Conservation (phyloP, 2,329 filamentous ascomycete species). For the Leptographium flavum region DNA sequence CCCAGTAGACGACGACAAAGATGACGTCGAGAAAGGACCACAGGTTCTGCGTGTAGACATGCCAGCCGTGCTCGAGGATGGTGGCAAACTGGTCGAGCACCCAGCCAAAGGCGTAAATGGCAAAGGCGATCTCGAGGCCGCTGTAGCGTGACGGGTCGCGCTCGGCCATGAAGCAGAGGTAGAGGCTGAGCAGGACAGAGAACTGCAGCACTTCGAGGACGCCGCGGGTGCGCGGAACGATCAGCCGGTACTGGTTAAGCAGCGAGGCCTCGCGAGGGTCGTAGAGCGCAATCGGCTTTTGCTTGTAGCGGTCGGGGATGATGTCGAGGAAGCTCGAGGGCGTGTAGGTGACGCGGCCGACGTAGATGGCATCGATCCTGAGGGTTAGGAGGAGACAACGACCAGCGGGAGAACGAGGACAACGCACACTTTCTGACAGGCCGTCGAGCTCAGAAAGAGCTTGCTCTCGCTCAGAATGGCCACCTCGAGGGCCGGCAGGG, state of each 20-base stretch:
- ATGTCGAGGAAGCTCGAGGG: slow-evolving; percentile 72
- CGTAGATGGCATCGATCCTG: slow-evolving; percentile 63
- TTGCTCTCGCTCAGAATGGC: slow-evolving; percentile 76
- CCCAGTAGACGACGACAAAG: slow-evolving; percentile 57
- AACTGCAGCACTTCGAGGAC: slow-evolving; percentile 65
- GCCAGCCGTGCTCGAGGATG: slow-evolving; percentile 59
- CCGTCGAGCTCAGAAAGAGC: slow-evolving; percentile 59
- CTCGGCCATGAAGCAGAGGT: slow-evolving; percentile 57
- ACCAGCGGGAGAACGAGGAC: slow-evolving; percentile 8
- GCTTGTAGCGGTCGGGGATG: slow-evolving; percentile 74
- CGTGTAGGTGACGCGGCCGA: slow-evolving; percentile 68
- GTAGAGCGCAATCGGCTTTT: slow-evolving; percentile 68
- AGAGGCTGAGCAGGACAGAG: slow-evolving; percentile 51
- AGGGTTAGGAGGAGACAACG: background rate
- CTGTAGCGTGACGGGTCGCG: slow-evolving; percentile 45
- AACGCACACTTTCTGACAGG: slow-evolving; percentile 57
- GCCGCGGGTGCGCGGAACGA: slow-evolving; percentile 67
- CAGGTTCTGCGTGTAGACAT: slow-evolving; percentile 74
- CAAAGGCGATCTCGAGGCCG: slow-evolving; percentile 49
- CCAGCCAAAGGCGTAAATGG: slow-evolving; percentile 66
- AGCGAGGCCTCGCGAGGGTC: slow-evolving; percentile 61
- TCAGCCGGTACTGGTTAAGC: slow-evolving; percentile 73
- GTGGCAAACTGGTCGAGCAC: slow-evolving; percentile 64
- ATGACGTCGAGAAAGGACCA: slow-evolving; percentile 79
- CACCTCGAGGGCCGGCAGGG: slow-evolving; percentile 65